phyloP scores from a whole-genome alignment of 441 rosid species.

The Mallotus japonicus region DNA sequence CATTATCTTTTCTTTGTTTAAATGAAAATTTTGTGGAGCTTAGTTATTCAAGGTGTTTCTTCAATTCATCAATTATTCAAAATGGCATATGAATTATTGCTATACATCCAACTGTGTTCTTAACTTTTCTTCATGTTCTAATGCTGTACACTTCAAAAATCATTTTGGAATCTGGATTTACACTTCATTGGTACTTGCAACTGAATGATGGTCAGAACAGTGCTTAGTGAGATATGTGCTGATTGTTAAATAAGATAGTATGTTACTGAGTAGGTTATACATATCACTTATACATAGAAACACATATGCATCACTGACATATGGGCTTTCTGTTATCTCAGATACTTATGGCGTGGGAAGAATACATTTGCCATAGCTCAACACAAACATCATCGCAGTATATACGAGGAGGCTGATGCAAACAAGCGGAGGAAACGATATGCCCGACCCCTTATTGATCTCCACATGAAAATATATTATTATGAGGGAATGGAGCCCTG shows the following conservation, averaged over 20 bases:
- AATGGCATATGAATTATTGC: too few relatives aligned
- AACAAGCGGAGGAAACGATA: slow-evolving; percentile 90
- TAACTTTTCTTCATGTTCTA: background rate
- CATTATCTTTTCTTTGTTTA: background rate
- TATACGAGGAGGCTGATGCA: slow-evolving; percentile 97
- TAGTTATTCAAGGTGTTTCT: background rate
- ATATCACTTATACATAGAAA: background rate
- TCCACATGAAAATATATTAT: slow-evolving; percentile 84
- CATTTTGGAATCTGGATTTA: background rate
- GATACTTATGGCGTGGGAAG: slow-evolving; percentile 92
- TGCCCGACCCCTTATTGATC: slow-evolving; percentile 92
- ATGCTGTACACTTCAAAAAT: background rate
- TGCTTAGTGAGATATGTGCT: background rate
- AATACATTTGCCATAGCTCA: slow-evolving; percentile 90
- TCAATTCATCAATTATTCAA: background rate
- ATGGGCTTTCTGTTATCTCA: slow-evolving; percentile 27
- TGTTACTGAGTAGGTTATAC: background rate
- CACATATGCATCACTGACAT: slow-evolving; percentile 6
- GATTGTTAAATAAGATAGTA: background rate
- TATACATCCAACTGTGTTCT: background rate
- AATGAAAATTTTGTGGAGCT: background rate
- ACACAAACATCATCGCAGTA: slow-evolving; percentile 81
- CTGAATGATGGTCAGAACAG: background rate
- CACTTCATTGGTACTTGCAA: background rate
- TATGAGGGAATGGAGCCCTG: slow-evolving; percentile 91